Conservation (phyloP, 179 eudicot genomes). For the Nepenthes alata region DNA sequence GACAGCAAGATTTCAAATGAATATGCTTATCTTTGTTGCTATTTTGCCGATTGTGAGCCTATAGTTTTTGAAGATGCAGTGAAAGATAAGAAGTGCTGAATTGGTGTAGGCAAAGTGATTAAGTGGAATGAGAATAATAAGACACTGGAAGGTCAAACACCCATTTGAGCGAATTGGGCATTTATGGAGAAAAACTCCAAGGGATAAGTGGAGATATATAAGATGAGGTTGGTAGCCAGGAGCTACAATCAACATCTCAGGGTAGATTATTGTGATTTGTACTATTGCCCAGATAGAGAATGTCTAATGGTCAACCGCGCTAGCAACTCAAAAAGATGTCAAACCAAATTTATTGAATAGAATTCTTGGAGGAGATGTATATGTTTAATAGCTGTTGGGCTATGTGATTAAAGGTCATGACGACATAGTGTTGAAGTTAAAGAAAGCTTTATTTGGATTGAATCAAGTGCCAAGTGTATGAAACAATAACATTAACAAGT, state of each 20-base stretch:
- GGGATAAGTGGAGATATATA: background rate
- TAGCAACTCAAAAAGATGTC: background rate
- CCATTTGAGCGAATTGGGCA: background rate
- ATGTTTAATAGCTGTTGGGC: background rate
- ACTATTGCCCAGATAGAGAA: background rate
- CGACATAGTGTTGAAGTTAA: conserved; percentile 5
- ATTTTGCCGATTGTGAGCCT: background rate
- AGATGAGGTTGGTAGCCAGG: background rate
- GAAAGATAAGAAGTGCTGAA: background rate
- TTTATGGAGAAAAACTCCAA: background rate
- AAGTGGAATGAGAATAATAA: background rate
- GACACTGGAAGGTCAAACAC: background rate
- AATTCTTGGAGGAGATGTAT: background rate
- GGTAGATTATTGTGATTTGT: background rate
- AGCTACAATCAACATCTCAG: background rate
- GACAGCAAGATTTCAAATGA: background rate
- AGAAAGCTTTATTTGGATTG: conserved; percentile 6
- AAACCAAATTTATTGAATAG: background rate
- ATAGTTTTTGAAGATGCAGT: background rate
- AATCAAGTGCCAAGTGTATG: background rate
- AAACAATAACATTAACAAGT: conserved; percentile 3
- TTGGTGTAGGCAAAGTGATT: background rate
- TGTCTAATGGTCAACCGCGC: background rate
- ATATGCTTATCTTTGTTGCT: background rate
- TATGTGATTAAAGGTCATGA: conserved; percentile 3